A percentile compares a stretch with the other conserved stretches of the same genome.
These are phyloP conservation scores for Cucumis melo DNA, from an alignment of 306 rosid species.

Conservation along the genomic window DNA sequence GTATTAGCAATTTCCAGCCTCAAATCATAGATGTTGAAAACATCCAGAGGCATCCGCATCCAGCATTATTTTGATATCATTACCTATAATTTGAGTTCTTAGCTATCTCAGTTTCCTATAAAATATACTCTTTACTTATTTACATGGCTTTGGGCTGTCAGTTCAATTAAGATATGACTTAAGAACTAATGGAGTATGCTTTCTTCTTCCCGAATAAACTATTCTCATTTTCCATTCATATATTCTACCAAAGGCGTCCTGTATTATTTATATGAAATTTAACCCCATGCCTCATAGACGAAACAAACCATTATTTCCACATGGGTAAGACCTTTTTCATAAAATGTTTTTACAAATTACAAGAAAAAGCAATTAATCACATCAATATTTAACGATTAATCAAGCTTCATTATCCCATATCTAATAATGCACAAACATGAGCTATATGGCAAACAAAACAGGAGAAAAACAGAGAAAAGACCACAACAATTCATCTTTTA, in stretches of 20 bases:
- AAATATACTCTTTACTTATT: neutral
- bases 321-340: neutral
- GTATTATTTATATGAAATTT: neutral
- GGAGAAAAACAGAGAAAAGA: neutral
- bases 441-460: neutral
- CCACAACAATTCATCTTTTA: neutral
- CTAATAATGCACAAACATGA: neutral
- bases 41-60: neutral
- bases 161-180: neutral
- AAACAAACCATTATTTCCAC: neutral
- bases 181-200: neutral
- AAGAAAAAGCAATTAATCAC: neutral
- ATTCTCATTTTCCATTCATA: neutral
- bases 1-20: neutral
- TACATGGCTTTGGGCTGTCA: neutral
- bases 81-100: neutral
- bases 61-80: neutral
- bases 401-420: neutral
- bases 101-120: neutral
- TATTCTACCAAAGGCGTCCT: neutral
- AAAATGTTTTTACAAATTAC: neutral
- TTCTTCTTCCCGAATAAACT: neutral
- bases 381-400: neutral
- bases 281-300: neutral
- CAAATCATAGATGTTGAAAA: neutral